phyloP scores from a whole-genome alignment of 2,329 filamentous ascomycete species.

The Xylariomycetidae sp. region DNA sequence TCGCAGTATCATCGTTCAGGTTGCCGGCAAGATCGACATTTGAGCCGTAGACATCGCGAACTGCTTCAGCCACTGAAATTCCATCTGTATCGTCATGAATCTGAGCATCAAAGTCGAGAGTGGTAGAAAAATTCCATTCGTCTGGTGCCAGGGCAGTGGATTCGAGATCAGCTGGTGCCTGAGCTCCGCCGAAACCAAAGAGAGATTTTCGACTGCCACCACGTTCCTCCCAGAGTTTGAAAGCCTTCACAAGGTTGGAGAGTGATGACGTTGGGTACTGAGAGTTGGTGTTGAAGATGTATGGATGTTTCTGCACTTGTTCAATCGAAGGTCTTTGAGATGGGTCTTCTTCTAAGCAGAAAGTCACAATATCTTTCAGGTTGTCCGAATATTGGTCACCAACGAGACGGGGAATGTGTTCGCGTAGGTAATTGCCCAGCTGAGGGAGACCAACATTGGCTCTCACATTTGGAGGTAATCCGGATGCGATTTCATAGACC shows the following conservation, averaged over 20 bases:
- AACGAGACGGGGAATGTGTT: slow-evolving; percentile 63
- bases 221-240: slow-evolving; percentile 69
- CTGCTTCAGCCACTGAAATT: slow-evolving; percentile 42
- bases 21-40: slow-evolving; percentile 48
- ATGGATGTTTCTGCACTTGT: slow-evolving; percentile 64
- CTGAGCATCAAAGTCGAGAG: slow-evolving; percentile 57
- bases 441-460: slow-evolving; percentile 48
- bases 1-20: slow-evolving; percentile 47
- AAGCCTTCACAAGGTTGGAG: slow-evolving; percentile 63
- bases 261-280: slow-evolving; percentile 62
- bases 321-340: slow-evolving; percentile 65
- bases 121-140: slow-evolving; percentile 66
- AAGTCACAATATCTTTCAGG: slow-evolving; percentile 66
- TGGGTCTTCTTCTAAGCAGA: slow-evolving; percentile 67
- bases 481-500: slow-evolving; percentile 75
- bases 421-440: slow-evolving; percentile 53
- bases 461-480: slow-evolving; percentile 65
- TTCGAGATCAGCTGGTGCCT: slow-evolving; percentile 41
- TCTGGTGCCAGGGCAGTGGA: slow-evolving; percentile 47
- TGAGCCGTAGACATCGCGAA: slow-evolving; percentile 57
- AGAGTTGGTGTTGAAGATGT: slow-evolving; percentile 58
- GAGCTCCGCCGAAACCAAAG: slow-evolving; percentile 56
- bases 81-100: slow-evolving; percentile 47
- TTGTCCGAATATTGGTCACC: slow-evolving; percentile 66
- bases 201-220: slow-evolving; percentile 66